Evolutionary conservation across 1,284 basidiomycete species (phyloP).

Genomic region (Leccinum pachyderme): DNA sequence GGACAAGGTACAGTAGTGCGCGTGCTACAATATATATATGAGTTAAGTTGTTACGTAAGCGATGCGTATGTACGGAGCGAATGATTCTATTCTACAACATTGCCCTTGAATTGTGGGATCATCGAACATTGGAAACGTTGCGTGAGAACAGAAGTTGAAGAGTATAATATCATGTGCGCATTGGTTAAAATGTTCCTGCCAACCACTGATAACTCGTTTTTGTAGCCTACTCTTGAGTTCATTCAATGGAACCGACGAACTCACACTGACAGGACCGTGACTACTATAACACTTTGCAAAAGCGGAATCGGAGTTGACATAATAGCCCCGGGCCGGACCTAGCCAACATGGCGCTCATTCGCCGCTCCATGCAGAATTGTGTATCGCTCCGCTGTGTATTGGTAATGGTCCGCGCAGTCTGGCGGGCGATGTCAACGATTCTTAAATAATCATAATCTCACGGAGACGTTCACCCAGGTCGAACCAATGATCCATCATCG

Average conservation of each 20-base stretch:
- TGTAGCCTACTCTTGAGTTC: too few relatives aligned
- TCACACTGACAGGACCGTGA: not conserved
- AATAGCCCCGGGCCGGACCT: too few relatives aligned
- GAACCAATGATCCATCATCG: not conserved
- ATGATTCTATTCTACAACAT: not conserved
- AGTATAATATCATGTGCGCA: not conserved
- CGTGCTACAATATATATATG: too few relatives aligned
- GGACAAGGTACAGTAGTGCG: too few relatives aligned
- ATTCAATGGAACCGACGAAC: not conserved
- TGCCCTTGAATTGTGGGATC: not conserved
- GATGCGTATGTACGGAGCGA: too few relatives aligned
- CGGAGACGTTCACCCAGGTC: not conserved
- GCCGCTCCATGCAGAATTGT: not conserved
- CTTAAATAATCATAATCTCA: not conserved
- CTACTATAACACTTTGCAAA: not conserved
- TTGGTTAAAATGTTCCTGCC: not conserved
- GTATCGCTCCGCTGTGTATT: not conserved
- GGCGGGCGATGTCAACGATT: not conserved
- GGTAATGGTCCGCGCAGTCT: not conserved
- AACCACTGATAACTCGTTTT: not conserved
- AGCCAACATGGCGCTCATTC: not conserved
- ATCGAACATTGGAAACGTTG: not conserved
- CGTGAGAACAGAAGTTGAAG: not conserved
- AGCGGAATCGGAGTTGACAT: too few relatives aligned
- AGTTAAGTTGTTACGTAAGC: too few relatives aligned